A percentile compares a stretch with the other conserved stretches of the same genome.
phyloP scores from a whole-genome alignment of 1,284 basidiomycete genomes.

The Tremellales sp. region DNA sequence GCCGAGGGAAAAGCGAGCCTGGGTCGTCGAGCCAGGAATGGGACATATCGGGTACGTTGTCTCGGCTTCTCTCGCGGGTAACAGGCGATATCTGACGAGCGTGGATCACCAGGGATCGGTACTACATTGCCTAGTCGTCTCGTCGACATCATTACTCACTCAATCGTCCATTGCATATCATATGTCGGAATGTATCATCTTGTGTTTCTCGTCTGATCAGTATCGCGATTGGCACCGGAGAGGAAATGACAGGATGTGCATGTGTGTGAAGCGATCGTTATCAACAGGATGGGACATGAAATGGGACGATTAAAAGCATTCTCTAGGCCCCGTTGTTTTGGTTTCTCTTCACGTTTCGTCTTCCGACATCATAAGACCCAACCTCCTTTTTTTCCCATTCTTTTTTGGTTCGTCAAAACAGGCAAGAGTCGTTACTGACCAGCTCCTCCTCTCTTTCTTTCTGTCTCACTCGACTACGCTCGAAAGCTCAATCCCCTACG shows the following conservation, averaged over 20 bases:
- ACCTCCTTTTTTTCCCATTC: too few relatives aligned
- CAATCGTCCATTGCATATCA: not conserved
- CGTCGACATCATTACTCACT: not conserved
- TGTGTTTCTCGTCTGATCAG: not conserved
- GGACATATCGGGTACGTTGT: slow-evolving; percentile 41
- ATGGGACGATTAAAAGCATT: too few relatives aligned
- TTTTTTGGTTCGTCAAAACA: too few relatives aligned
- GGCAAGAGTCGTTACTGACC: too few relatives aligned
- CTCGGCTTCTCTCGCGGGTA: not conserved
- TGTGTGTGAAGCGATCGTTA: too few relatives aligned
- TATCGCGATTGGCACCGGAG: not conserved
- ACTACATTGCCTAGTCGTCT: slow-evolving; percentile 22
- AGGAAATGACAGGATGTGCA: too few relatives aligned
- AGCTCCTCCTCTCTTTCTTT: too few relatives aligned
- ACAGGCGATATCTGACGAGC: not conserved
- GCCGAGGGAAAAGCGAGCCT: slow-evolving; percentile 37
- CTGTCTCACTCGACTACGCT: not conserved
- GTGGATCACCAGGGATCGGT: slow-evolving; percentile 24
- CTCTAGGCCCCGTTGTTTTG: too few relatives aligned
- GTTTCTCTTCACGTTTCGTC: too few relatives aligned
- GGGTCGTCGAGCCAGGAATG: slow-evolving; percentile 45
- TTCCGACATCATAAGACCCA: too few relatives aligned
- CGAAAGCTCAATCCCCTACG: not conserved
- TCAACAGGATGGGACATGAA: too few relatives aligned
- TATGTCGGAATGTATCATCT: too few relatives aligned